Conservation (phyloP, 75 land plant genomes). For the Sequoiadendron giganteum region DNA sequence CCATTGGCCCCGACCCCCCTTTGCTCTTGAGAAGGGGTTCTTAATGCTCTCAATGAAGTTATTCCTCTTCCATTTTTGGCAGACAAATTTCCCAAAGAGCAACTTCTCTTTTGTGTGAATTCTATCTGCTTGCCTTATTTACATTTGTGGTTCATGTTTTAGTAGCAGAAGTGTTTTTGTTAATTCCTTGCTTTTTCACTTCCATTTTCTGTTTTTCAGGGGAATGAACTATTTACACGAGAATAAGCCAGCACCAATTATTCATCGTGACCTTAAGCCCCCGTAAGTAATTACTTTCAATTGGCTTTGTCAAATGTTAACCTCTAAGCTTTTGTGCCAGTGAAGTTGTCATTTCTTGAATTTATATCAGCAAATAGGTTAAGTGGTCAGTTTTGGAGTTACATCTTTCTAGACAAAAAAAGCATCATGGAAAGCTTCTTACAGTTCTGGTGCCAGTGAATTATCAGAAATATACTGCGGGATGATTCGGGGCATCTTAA, state of each 20-base stretch:
- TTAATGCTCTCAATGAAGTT: no score
- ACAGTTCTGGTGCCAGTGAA: neutral
- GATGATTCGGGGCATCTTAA: slow-evolving; percentile 82
- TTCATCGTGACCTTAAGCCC: slow-evolving; percentile 97
- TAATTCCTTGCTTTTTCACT: slow-evolving; percentile 3
- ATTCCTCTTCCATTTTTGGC: no score
- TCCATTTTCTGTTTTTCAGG: slow-evolving; percentile 30
- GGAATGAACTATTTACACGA: slow-evolving; percentile 94
- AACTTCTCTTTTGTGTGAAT: no score
- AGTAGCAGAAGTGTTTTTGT: neutral
- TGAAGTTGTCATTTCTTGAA: neutral
- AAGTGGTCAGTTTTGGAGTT: neutral
- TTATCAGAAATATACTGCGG: slow-evolving; percentile 77
- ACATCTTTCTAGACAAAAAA: neutral
- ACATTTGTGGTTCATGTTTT: neutral
- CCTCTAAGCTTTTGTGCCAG: neutral
- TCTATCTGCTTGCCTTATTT: neutral
- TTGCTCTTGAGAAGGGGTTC: no score
- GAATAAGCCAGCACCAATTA: slow-evolving; percentile 66
- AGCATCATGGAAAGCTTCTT: slow-evolving; percentile 6
- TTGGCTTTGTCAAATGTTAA: neutral
- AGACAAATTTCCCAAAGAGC: no score
- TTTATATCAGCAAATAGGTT: neutral
- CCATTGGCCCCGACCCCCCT: no score
- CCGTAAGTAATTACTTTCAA: slow-evolving; percentile 47